Evolutionary conservation across 2,329 filamentous ascomycete genomes (phyloP), one percentile per base, ranked within the genome.

Genomic region (Chalaropsis thielavioides): DNA sequence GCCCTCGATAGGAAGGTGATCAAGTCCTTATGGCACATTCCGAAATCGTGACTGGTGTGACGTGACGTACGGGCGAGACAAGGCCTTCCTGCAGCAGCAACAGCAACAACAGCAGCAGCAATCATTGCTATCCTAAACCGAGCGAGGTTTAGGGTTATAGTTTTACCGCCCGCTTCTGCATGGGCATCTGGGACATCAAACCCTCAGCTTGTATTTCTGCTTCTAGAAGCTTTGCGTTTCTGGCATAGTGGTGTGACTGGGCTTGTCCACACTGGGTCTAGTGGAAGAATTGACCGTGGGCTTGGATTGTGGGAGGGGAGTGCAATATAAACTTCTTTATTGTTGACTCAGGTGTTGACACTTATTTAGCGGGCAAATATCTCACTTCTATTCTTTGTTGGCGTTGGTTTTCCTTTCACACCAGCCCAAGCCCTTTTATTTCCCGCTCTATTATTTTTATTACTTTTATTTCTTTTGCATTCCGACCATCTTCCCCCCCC

Each of bases 261-360:
- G 15, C 64, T 62, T 65, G 58, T 17, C 64, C 44, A 61, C 35
- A 56, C 58, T 62, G 19, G 64, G 64, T 19, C 46, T 65, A 65
- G 64, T 62, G 31, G n/a, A 17, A 24, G 60, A 38, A 8, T 10
- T 38, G 35, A 8, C 35, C 35, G 3, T 31, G 2, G 60, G 40
- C 27, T 38, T 58, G 54, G 54, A 15, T 38, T 15, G 58, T 31
- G 31, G 31, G 3, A 31, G 43, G 31, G 31, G 3, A 31, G 43
- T 31, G 22, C n/a, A 49, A 54, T 64, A 61, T 61, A 64, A 59
- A 44, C 62, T n/a, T 35, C 19, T 40, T 19, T 62, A 22, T 19
- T 19, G 15, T n/a, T 54, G 58, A 65, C 43, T 65, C 24, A 62
- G 44, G 58, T 15, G 19, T 51, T 22, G 46, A 13, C 46, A 19